Evolutionary conservation across 2,329 filamentous ascomycete genomes (phyloP), one percentile per base, ranked within the genome.

Genomic region (Ascochyta rabiei): DNA sequence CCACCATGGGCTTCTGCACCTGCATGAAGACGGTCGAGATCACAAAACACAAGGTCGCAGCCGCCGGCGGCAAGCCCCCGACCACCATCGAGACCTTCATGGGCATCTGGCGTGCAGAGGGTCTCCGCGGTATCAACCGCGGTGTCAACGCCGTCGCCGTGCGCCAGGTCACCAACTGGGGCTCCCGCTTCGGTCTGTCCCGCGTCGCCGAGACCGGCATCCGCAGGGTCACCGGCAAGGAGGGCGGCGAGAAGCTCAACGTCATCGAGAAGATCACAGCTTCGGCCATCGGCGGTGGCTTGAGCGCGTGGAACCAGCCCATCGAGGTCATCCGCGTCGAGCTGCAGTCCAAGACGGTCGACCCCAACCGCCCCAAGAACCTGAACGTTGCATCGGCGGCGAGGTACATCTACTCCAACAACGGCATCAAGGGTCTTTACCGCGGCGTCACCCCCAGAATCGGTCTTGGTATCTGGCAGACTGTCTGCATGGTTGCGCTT

Each of bases 1-100:
- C 95, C 64, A 99, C 95, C 76, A 99, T 99, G 93, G 95, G 95
- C 67, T 99, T 99, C 87, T 99, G 95, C 81, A 99, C 95, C 59
- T 99, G 95, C 86, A 99, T 99, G 95, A 99, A 99, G 88, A 99
- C 95, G 62, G 95, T 98, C 66, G 95, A 99, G 80, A 99, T 99
- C 80, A 99, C 95, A 74, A 96, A 97, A 82, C 89, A 95, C 84
- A 98, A 98, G 86, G 83, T 95, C 73, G 92, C 91, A 13, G 88
- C 91, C 30, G 66, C 86, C 38, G 95, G 95, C 68, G 86, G 88
- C 64, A 91, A 91, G 81, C 90, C 91, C 21, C 90, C 87, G n/a
- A 87, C 91, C 71, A 98, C 95, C 64, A 96, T 96, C 77, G 85
- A 87, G 68, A 98, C 95, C 56, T 99, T 99, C 79, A 95, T 93